phyloP scores from a whole-genome alignment of 2,329 filamentous ascomycete genomes.

The Verticillium albo-atrum region DNA sequence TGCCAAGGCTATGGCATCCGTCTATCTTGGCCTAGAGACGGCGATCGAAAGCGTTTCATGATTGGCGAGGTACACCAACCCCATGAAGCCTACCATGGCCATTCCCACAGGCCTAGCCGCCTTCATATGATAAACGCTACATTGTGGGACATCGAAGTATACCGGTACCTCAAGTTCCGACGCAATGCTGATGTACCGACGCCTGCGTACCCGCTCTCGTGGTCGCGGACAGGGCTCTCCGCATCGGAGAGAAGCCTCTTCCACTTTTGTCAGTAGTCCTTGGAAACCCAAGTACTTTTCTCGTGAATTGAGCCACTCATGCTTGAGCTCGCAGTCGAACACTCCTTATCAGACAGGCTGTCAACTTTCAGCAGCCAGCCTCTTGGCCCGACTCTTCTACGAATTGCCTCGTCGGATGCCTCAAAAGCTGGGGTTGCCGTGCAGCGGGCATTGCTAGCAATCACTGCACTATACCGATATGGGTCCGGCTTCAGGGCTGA shows the following conservation, averaged over 20 bases:
- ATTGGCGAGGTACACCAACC: not conserved
- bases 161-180: not conserved
- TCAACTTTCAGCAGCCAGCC: constrained; percentile 8
- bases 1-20: constrained; percentile 20
- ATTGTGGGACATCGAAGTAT: constrained; percentile 13
- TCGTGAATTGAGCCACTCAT: not conserved
- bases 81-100: not conserved
- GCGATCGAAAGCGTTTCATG: constrained; percentile 18
- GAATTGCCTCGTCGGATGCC: constrained; percentile 15
- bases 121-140: constrained; percentile 16
- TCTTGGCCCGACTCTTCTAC: constrained; percentile 17
- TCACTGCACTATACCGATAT: constrained; percentile 17
- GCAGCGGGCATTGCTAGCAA: constrained; percentile 16
- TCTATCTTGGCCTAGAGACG: constrained; percentile 22
- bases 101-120: not conserved
- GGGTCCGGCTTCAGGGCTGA: constrained; percentile 16
- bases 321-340: not conserved
- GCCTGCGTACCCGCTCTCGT: not conserved
- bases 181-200: not conserved
- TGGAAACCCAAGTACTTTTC: not conserved
- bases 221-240: not conserved
- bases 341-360: constrained; percentile 1
- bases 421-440: constrained; percentile 15
- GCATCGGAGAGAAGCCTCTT: constrained; percentile 3
- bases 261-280: constrained; percentile 7